These are phyloP conservation scores for Trichophyton verrucosum DNA, from an alignment of 2,329 filamentous ascomycete species.

Conservation along the genomic window DNA sequence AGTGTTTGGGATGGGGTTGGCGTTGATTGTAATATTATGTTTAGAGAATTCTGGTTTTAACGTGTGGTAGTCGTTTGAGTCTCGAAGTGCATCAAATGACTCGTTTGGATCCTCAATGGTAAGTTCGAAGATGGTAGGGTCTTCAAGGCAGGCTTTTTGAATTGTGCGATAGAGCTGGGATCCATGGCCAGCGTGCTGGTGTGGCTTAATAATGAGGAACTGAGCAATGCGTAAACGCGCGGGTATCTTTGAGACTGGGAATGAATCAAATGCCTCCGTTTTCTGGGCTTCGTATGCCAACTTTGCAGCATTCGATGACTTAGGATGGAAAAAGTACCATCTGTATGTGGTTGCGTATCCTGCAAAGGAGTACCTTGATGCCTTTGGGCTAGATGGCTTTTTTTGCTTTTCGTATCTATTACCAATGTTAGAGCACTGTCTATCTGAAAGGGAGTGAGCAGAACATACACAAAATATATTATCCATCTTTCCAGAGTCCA, in stretches of 20 bases:
- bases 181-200: slow-evolving; percentile 69
- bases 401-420: slow-evolving; percentile 43
- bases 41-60: slow-evolving; percentile 41
- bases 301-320: slow-evolving; percentile 29
- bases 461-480: slow-evolving; percentile 64
- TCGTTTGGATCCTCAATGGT: slow-evolving; percentile 87
- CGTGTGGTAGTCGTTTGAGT: slow-evolving; percentile 47
- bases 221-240: slow-evolving; percentile 80
- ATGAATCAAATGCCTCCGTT: slow-evolving; percentile 30
- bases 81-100: slow-evolving; percentile 52
- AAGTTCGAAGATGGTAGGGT: slow-evolving; percentile 62
- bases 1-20: slow-evolving; percentile 27
- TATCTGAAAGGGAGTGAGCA: not conserved
- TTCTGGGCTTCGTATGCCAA: slow-evolving; percentile 23
- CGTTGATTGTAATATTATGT: slow-evolving; percentile 37
- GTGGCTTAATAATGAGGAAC: slow-evolving; percentile 80
- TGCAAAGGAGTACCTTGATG: slow-evolving; percentile 62
- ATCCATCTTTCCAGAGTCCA: slow-evolving; percentile 73
- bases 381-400: slow-evolving; percentile 31
- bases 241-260: slow-evolving; percentile 50
- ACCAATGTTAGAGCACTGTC: slow-evolving; percentile 13
- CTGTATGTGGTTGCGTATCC: slow-evolving; percentile 87
- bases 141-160: slow-evolving; percentile 55
- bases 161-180: slow-evolving; percentile 69
- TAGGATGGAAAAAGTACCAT: slow-evolving; percentile 56